Base-by-base conservation (phyloP, 1,139 yeast genomes). In the Entelexis sorbosivorans region DNA sequence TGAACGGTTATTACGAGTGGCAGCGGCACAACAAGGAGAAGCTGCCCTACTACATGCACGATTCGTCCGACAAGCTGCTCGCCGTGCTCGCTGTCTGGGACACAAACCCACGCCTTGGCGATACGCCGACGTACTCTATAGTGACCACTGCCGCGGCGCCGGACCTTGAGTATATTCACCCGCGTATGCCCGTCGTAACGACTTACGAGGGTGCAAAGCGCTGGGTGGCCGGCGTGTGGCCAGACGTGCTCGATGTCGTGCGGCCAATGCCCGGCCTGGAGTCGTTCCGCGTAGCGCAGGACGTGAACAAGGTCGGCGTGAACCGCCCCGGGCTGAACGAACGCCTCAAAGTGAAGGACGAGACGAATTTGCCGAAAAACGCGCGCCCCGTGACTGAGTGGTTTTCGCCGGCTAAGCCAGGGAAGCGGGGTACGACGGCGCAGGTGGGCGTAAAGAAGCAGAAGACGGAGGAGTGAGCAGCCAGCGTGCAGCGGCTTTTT, bases 1-100 rank as follows among this genome's bases (percentile, higher is more conserved):
- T 84, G 39, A 77, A 77, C 60, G 96, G 96, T 0, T 89, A 88
- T 64, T 88, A 77, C 62, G 97, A 88, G 65, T 88, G 96, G 96
- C 65, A 66, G 62, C 50, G 58, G 52, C 46, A 59, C 59, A 33
- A 50, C 28, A 52, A 64, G 60, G 50, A 69, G 19, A 79, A 76
- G 58, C 64, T 64, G 0, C 96, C 96, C 0, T 78, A 82, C 63
- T 88, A 71, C 62, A 73, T 88, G 16, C 39, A 24, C 17, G 76
- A 73, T 48, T 72, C 83, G 10, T 72, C 70, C 38, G 75, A 74
- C 50, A 64, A 69, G 0, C 70, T 76, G 9, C 60, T 87, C 39
- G 85, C 76, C 60, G 66, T 87, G 40, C 93, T 94, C 0, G 96
- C 94, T 0, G 63, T 89, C 51, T 83, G 71, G 76, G 58, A 80